These are phyloP conservation scores for Sclerotinia nivalis DNA, from an alignment of 2,329 filamentous ascomycete species.

Conservation along the genomic window DNA sequence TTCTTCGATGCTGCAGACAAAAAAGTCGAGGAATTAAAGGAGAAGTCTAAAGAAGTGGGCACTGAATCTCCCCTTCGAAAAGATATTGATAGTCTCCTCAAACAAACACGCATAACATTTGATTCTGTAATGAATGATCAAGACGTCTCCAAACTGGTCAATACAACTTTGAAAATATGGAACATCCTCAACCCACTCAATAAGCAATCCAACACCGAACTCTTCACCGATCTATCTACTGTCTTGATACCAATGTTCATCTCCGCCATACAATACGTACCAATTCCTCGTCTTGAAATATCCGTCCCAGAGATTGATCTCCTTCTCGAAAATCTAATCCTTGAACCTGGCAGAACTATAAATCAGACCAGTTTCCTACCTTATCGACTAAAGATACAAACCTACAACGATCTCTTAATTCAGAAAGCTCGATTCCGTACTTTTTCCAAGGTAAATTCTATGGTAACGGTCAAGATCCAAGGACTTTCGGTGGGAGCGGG, in stretches of 20 bases:
- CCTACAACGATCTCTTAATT: conserved; percentile 83
- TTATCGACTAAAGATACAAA: conserved; percentile 77
- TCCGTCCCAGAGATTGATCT: conserved; percentile 82
- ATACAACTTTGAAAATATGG: conserved; percentile 67
- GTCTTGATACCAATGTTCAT: conserved; percentile 79
- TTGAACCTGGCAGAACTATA: conserved; percentile 82
- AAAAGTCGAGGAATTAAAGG: conserved; percentile 53
- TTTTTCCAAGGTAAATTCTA: conserved; percentile 61
- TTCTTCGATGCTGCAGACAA: conserved; percentile 74
- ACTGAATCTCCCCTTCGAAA: conserved; percentile 67
- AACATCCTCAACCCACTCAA: conserved; percentile 68
- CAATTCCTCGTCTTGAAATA: conserved; percentile 87
- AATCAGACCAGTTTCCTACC: conserved; percentile 89
- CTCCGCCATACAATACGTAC: conserved; percentile 78
- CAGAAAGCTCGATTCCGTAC: conserved; percentile 74
- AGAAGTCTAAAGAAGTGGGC: conserved; percentile 62
- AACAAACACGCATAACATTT: conserved; percentile 67
- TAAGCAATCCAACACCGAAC: conserved; percentile 64
- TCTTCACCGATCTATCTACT: conserved; percentile 74
- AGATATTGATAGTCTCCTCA: conserved; percentile 71
- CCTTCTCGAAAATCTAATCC: conserved; percentile 83
- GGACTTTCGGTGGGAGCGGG: conserved; percentile 82
- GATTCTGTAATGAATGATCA: conserved; percentile 69
- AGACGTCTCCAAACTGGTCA: conserved; percentile 68
- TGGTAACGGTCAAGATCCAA: conserved; percentile 75